Evolutionary conservation across 805 yeast genomes (phyloP).

Genomic region (Starmerella geochares): DNA sequence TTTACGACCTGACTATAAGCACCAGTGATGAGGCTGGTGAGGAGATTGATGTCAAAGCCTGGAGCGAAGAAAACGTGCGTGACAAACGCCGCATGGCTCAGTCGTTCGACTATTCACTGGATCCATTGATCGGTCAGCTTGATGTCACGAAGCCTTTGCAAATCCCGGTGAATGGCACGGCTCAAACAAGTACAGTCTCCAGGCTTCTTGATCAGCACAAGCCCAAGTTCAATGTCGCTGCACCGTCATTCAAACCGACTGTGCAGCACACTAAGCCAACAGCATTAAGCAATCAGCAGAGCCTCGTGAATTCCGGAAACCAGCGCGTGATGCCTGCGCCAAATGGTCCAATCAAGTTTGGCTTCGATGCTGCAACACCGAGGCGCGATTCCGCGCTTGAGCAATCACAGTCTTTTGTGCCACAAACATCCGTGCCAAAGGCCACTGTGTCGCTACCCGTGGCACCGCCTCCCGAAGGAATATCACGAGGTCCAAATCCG

Average conservation of each 20-base stretch:
- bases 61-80: slow-evolving; percentile 16
- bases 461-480: too few species aligned
- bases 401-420: too few species aligned
- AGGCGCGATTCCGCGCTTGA: too few species aligned
- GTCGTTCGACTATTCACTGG: slow-evolving; percentile 14
- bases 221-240: slow-evolving; percentile 1
- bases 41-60: slow-evolving; percentile 19
- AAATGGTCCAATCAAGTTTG: background rate
- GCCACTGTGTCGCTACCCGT: too few species aligned
- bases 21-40: slow-evolving; percentile 10
- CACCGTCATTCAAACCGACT: slow-evolving; percentile 5
- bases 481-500: too few species aligned
- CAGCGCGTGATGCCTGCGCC: too few species aligned
- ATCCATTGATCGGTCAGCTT: background rate
- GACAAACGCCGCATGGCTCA: slow-evolving; percentile 14
- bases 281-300: too few species aligned
- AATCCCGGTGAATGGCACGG: too few species aligned
- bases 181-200: background rate
- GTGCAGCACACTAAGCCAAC: background rate
- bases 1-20: slow-evolving; percentile 43
- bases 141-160: slow-evolving; percentile 8
- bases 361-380: too few species aligned
- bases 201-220: background rate
- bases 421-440: too few species aligned
- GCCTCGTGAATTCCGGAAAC: too few species aligned